Evolutionary conservation across 2,329 filamentous ascomycete genomes (phyloP).

Genomic region (Colletotrichum tofieldiae): DNA sequence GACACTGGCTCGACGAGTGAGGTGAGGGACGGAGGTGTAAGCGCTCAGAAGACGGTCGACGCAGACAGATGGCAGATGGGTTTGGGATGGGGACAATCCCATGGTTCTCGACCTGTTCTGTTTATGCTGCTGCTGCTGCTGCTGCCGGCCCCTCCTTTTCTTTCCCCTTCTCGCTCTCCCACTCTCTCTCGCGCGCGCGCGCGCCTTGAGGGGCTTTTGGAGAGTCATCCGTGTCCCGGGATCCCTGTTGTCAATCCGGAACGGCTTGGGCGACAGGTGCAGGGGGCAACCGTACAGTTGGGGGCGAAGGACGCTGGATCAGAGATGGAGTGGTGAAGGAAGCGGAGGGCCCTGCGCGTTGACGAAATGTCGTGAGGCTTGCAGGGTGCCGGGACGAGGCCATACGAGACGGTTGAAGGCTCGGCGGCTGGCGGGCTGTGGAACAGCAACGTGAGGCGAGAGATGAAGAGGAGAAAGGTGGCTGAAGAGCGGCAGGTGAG

Average conservation of each 20-base stretch:
- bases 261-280: constrained; percentile 37
- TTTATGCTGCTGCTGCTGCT: no score
- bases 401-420: no score
- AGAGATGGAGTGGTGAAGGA: constrained; percentile 7
- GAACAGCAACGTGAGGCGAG: neutral
- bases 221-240: constrained; percentile 18
- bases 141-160: no score
- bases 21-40: no score
- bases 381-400: no score
- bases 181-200: no score
- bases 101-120: neutral
- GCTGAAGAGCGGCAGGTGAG: neutral
- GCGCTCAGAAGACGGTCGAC: no score
- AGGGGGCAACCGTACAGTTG: constrained; percentile 35
- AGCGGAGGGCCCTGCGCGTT: constrained; percentile 7
- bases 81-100: constrained; percentile 7
- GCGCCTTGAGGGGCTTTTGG: neutral
- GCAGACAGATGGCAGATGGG: constrained; percentile 3
- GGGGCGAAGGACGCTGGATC: constrained; percentile 3
- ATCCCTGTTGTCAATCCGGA: constrained; percentile 42
- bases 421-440: neutral
- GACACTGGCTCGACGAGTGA: neutral
- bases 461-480: neutral
- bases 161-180: neutral
- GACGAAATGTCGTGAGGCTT: neutral